Evolutionary conservation across 257 asterid genomes (phyloP).

Genomic region (Ballota nigra): DNA sequence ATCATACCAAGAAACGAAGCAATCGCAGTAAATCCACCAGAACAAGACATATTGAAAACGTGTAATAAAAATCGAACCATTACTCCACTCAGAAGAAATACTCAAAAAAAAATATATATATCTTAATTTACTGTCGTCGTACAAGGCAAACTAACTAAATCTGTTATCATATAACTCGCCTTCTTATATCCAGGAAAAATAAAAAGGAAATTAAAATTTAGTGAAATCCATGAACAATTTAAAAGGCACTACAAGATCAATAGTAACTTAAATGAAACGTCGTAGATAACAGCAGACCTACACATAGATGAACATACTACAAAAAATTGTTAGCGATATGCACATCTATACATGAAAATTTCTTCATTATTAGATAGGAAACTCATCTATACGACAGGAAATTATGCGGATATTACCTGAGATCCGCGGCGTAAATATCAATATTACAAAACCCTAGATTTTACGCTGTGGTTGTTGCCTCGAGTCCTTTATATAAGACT

Average conservation of each 20-base stretch:
- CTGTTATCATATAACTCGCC: neutral
- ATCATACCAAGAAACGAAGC: constrained; percentile 27
- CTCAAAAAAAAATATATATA: neutral
- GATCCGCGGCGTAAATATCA: constrained; percentile 11
- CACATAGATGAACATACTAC: no score
- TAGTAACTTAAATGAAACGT: no score
- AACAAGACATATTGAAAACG: neutral
- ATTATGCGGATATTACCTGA: constrained; percentile 30
- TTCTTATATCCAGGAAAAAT: neutral
- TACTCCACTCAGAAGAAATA: neutral
- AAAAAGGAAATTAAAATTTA: neutral
- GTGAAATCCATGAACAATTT: neutral
- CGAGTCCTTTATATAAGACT: constrained; percentile 8
- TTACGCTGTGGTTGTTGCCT: neutral
- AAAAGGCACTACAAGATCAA: neutral
- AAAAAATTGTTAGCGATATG: neutral
- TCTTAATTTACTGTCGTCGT: neutral
- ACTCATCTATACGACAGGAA: neutral
- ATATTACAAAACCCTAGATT: constrained; percentile 3
- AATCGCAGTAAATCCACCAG: constrained; percentile 22
- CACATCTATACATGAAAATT: neutral
- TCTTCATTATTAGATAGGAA: neutral
- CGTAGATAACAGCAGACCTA: neutral
- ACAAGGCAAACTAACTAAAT: neutral
- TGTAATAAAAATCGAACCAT: neutral